phyloP scores from a whole-genome alignment of 2,329 filamentous ascomycete genomes.

The Amauroascus verrucosus region DNA sequence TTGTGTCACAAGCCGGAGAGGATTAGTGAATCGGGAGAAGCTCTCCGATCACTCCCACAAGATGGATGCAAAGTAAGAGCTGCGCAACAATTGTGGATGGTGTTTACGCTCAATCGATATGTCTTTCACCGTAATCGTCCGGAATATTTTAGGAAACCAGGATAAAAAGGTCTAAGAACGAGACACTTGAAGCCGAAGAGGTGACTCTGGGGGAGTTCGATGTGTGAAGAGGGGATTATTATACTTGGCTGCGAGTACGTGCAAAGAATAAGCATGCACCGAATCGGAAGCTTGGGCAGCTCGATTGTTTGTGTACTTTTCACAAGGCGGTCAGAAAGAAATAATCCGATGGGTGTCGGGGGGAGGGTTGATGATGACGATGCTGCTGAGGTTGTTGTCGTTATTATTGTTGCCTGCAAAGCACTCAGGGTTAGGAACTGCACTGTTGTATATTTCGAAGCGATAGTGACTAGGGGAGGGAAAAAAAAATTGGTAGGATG shows the following conservation, averaged over 20 bases:
- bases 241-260: too few relatives aligned
- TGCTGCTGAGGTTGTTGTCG: too few relatives aligned
- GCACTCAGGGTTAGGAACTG: neutral
- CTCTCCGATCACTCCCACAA: neutral
- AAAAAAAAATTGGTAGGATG: conserved; percentile 9
- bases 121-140: neutral
- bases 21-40: neutral
- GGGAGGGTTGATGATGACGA: neutral
- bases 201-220: too few relatives aligned
- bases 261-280: neutral
- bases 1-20: conserved; percentile 1
- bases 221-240: too few relatives aligned
- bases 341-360: neutral
- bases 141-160: too few relatives aligned
- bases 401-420: neutral
- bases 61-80: neutral
- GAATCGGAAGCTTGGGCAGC: neutral
- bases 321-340: conserved; percentile 2
- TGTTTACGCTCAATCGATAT: neutral
- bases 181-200: neutral
- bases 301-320: neutral
- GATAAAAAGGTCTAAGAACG: neutral
- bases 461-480: neutral
- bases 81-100: neutral
- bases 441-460: conserved; percentile 1